Evolutionary conservation across 1,284 basidiomycete genomes (phyloP).

Genomic region (Butyriboletus appendiculatus): DNA sequence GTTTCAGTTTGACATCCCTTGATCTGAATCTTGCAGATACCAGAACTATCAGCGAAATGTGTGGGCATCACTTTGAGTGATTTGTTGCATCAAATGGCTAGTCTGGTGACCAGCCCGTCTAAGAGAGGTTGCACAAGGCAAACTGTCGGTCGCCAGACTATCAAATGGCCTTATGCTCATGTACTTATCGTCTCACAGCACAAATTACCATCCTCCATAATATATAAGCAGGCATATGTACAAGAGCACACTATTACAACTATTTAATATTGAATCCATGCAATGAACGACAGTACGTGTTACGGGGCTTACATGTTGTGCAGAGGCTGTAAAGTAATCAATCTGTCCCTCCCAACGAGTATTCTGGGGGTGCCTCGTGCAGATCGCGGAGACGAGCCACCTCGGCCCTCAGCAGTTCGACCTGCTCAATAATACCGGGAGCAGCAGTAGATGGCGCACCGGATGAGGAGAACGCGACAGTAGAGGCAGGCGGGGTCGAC

Average conservation of each 20-base stretch:
- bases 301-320: too few relatives aligned
- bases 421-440: neutral
- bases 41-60: too few relatives aligned
- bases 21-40: too few relatives aligned
- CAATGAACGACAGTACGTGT: neutral
- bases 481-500: neutral
- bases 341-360: neutral
- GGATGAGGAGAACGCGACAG: neutral
- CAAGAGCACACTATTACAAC: too few relatives aligned
- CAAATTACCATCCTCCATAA: too few relatives aligned
- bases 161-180: neutral
- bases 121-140: too few relatives aligned
- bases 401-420: conserved; percentile 14
- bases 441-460: neutral
- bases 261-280: too few relatives aligned
- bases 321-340: too few relatives aligned
- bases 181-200: neutral
- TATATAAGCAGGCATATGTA: too few relatives aligned
- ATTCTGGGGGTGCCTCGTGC: conserved; percentile 4
- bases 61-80: too few relatives aligned
- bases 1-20: neutral
- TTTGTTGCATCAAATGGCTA: neutral
- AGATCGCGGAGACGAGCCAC: conserved; percentile 9
- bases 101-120: too few relatives aligned
- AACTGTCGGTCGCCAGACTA: too few relatives aligned